Evolutionary conservation across 345 rosid genomes (phyloP).

Genomic region (Balakata baccata): DNA sequence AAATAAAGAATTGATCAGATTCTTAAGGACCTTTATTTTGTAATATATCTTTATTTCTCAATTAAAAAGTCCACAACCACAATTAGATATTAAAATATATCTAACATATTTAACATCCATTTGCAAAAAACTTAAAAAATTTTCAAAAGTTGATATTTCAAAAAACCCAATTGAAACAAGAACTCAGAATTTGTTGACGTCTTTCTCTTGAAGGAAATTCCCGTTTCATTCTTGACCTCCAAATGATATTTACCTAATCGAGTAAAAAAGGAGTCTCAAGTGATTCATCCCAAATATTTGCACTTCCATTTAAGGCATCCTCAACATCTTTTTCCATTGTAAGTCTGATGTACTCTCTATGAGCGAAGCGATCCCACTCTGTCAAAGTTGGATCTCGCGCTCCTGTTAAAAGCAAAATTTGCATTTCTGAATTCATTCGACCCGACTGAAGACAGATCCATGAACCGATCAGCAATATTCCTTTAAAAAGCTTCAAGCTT

Average conservation of each 20-base stretch:
- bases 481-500: too few species aligned
- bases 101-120: neutral
- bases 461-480: too few species aligned
- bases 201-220: neutral
- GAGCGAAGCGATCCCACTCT: slow-evolving; percentile 97
- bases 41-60: too few species aligned
- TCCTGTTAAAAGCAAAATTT: slow-evolving; percentile 47
- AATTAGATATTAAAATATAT: too few species aligned
- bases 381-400: slow-evolving; percentile 90
- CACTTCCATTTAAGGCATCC: slow-evolving; percentile 31
- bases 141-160: neutral
- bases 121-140: neutral
- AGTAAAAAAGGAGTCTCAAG: slow-evolving; percentile 33
- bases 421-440: too few species aligned
- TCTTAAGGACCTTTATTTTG: too few species aligned
- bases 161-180: neutral
- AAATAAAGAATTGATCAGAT: too few species aligned
- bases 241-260: slow-evolving; percentile 10
- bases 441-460: too few species aligned
- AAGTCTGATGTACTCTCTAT: slow-evolving; percentile 44
- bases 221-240: neutral
- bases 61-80: too few species aligned
- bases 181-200: neutral
- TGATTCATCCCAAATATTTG: slow-evolving; percentile 33
- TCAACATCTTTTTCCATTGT: slow-evolving; percentile 38